phyloP scores from a whole-genome alignment of 2,329 filamentous ascomycete species.

The Hymenoscyphus fraxineus region DNA sequence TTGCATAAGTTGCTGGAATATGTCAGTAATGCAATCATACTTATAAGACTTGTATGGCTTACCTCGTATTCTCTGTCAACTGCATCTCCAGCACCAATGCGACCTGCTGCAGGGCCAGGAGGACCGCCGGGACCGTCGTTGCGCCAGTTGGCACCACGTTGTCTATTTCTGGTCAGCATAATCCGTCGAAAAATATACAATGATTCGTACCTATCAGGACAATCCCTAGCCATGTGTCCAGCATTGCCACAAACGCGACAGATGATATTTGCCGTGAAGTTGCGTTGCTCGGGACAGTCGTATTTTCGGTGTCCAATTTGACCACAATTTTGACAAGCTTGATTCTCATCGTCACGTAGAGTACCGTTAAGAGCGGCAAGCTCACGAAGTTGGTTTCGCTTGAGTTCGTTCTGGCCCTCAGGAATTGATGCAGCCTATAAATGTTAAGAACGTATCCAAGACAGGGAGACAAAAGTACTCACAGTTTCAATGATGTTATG shows the following conservation, averaged over 20 bases:
- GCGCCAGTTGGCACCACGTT: slow-evolving; percentile 80
- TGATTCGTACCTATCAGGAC: slow-evolving; percentile 67
- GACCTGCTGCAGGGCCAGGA: slow-evolving; percentile 53
- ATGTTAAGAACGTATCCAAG: slow-evolving; percentile 32
- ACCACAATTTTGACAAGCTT: slow-evolving; percentile 98
- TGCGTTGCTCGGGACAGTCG: slow-evolving; percentile 94
- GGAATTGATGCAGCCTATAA: slow-evolving; percentile 90
- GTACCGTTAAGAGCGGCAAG: slow-evolving; percentile 98
- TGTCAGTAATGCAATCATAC: slow-evolving; percentile 23
- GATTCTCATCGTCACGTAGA: slow-evolving; percentile 96
- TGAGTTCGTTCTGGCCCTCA: slow-evolving; percentile 97
- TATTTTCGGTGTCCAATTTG: slow-evolving; percentile 99
- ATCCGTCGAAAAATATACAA: not conserved
- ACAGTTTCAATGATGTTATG: slow-evolving; percentile 99
- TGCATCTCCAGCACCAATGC: slow-evolving; percentile 71
- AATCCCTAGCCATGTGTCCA: slow-evolving; percentile 97
- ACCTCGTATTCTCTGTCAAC: slow-evolving; percentile 95
- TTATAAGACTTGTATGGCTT: slow-evolving; percentile 38
- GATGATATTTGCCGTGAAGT: slow-evolving; percentile 99
- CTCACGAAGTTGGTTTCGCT: slow-evolving; percentile 96
- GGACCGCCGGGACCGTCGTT: slow-evolving; percentile 59
- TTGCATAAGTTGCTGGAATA: slow-evolving; percentile 84
- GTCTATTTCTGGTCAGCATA: slow-evolving; percentile 47
- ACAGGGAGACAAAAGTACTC: slow-evolving; percentile 40
- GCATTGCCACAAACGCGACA: slow-evolving; percentile 97